Conservation (phyloP, 495 filamentous ascomycete genomes). For the Aspergillus diversus region DNA sequence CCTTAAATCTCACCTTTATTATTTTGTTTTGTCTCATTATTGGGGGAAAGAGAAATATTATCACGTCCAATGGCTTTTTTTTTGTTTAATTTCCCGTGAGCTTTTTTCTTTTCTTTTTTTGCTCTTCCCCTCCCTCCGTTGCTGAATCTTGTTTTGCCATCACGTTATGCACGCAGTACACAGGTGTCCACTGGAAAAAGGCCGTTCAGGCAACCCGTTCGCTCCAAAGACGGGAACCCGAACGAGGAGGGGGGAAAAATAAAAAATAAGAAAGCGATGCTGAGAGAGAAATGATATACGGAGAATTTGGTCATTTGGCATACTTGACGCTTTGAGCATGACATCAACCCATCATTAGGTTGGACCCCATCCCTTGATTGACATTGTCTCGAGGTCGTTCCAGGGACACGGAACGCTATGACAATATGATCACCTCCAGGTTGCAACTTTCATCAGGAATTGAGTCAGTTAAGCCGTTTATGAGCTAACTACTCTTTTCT, state of each 20-base stretch:
- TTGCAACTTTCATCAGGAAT: background rate
- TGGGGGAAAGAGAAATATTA: background rate
- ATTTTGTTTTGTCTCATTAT: slow-evolving; percentile 11
- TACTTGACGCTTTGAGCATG: background rate
- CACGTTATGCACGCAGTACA: slow-evolving; percentile 1
- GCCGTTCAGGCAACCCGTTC: slow-evolving; percentile 13
- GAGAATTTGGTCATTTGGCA: slow-evolving; percentile 7
- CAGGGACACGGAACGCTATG: slow-evolving; percentile 11
- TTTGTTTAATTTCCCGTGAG: background rate
- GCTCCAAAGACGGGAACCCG: background rate
- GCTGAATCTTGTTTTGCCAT: slow-evolving; percentile 18
- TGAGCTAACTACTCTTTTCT: background rate
- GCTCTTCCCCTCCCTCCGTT: background rate
- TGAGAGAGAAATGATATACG: background rate
- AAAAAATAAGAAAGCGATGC: background rate
- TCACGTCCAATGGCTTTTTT: slow-evolving; percentile 6
- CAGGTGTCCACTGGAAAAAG: background rate
- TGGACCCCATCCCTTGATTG: background rate
- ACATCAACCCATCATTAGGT: slow-evolving; percentile 12
- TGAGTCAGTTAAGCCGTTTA: background rate
- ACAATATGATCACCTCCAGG: background rate
- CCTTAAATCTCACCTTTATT: background rate
- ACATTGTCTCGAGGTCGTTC: background rate
- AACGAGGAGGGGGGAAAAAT: background rate
- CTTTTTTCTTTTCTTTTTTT: background rate